These are phyloP conservation scores for Sesbania bispinosa DNA, from an alignment of 306 rosid genomes.

Conservation along the genomic window DNA sequence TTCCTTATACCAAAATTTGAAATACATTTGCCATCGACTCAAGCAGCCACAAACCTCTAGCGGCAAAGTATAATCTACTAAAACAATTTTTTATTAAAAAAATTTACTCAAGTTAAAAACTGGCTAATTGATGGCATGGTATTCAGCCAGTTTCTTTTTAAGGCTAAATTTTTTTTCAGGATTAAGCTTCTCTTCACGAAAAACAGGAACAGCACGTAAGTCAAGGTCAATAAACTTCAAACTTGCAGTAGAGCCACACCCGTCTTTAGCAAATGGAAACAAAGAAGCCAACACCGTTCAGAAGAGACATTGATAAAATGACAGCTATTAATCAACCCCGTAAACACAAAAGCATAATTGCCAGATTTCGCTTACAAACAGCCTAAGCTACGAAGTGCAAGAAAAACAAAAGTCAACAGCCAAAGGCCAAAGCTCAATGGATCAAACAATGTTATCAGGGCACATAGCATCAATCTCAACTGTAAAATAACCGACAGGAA, in stretches of 20 bases:
- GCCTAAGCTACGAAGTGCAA: neutral
- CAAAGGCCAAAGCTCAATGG: neutral
- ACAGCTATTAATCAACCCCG: neutral
- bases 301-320: neutral
- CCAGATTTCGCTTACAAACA: neutral
- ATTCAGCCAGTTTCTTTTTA: no score
- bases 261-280: neutral
- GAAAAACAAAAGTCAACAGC: neutral
- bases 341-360: neutral
- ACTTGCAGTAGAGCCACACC: neutral
- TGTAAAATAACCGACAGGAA: neutral
- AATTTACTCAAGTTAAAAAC: neutral
- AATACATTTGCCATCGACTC: neutral
- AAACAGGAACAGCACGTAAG: neutral
- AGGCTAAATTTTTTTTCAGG: no score
- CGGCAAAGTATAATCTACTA: neutral
- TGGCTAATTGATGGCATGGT: no score
- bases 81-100: neutral
- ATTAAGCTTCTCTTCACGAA: neutral
- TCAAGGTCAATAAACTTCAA: neutral
- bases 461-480: neutral
- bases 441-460: neutral
- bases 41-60: neutral
- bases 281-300: neutral
- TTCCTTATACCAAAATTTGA: neutral